A percentile compares a stretch with the other conserved stretches of the same genome.
These are phyloP conservation scores for Coelastrella sp. DNA, from an alignment of 139 green algal species.

Conservation along the genomic window DNA sequence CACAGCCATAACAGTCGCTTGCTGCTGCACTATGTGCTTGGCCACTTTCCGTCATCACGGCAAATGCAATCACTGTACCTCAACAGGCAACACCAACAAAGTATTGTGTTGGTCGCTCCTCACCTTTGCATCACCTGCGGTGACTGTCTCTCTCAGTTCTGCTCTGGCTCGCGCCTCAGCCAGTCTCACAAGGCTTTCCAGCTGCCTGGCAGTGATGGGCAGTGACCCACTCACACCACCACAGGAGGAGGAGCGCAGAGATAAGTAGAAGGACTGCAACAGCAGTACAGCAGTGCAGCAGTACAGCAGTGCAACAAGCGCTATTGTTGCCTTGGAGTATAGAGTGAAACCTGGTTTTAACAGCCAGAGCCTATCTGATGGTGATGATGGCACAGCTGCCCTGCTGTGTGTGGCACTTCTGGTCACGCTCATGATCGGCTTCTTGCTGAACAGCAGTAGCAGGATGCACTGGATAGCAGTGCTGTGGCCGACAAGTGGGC, in stretches of 20 bases:
- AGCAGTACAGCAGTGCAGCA: neutral
- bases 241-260: conserved; percentile 63
- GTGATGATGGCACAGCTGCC: neutral
- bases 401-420: neutral
- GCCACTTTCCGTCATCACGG: neutral
- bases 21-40: no score
- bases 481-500: no score
- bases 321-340: neutral
- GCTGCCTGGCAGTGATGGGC: conserved; percentile 76
- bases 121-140: conserved; percentile 77
- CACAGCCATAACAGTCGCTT: no score
- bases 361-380: neutral
- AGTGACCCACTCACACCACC: neutral
- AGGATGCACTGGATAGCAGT: neutral
- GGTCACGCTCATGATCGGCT: neutral
- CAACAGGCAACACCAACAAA: no score
- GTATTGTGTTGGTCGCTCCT: neutral
- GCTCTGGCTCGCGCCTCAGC: conserved; percentile 87
- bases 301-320: neutral
- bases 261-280: conserved; percentile 75
- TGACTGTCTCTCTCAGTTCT: conserved; percentile 86
- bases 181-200: conserved; percentile 94
- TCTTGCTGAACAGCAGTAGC: no score
- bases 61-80: neutral
- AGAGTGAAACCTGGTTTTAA: neutral